These are phyloP conservation scores for Stagonosporopsis tanaceti DNA, from an alignment of 2,329 filamentous ascomycete genomes.

Conservation along the genomic window DNA sequence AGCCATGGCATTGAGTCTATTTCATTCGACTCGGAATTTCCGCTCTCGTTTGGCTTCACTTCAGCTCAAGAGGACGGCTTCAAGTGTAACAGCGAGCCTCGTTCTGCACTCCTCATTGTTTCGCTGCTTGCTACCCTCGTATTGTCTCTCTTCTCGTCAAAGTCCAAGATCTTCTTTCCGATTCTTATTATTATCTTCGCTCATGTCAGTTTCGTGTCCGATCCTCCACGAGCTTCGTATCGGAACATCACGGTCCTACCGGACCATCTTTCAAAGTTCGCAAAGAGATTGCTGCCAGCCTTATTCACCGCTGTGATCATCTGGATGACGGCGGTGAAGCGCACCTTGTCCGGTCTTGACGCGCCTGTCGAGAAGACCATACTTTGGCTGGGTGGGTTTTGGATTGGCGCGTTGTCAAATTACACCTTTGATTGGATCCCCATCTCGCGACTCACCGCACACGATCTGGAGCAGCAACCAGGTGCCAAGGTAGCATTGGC, in stretches of 20 bases:
- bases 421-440: constrained; percentile 95
- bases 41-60: constrained; percentile 79
- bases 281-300: constrained; percentile 84
- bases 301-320: constrained; percentile 86
- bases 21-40: constrained; percentile 86
- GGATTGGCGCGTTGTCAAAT: constrained; percentile 90
- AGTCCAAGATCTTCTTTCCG: constrained; percentile 80
- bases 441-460: constrained; percentile 84
- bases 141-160: constrained; percentile 79
- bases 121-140: constrained; percentile 77
- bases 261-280: constrained; percentile 61
- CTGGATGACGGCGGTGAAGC: constrained; percentile 80
- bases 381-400: constrained; percentile 86
- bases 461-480: constrained; percentile 87
- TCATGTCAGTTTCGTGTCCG: constrained; percentile 86
- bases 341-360: constrained; percentile 73
- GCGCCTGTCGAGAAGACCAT: constrained; percentile 89
- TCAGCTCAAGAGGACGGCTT: constrained; percentile 65
- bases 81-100: constrained; percentile 70
- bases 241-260: constrained; percentile 58
- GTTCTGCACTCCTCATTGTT: constrained; percentile 81
- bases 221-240: constrained; percentile 74
- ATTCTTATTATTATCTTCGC: constrained; percentile 84
- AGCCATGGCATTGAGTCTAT: constrained; percentile 78
- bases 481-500: constrained; percentile 84